Conservation (phyloP, 768 basidiomycete species). For the Chalciporus chontae region DNA sequence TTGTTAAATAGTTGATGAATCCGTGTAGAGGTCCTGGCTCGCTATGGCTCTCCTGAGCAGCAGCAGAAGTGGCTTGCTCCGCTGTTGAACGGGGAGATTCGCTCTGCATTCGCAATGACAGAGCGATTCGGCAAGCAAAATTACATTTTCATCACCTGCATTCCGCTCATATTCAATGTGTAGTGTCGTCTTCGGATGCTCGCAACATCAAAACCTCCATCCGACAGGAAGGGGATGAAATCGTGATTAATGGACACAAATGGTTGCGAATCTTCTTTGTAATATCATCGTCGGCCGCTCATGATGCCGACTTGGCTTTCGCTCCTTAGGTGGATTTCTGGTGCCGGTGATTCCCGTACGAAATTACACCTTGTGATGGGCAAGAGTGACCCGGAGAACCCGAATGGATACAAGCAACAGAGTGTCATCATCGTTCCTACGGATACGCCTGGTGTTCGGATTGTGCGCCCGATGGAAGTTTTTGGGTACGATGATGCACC, state of each 20-base stretch:
- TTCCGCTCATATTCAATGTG: slow-evolving; percentile 1
- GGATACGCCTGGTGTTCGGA: slow-evolving; percentile 78
- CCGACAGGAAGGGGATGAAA: slow-evolving; percentile 76
- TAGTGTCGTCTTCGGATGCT: slow-evolving; percentile 90
- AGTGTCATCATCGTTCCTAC: slow-evolving; percentile 95
- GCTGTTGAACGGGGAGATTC: slow-evolving; percentile 87
- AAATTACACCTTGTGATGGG: slow-evolving; percentile 92
- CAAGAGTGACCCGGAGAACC: slow-evolving; percentile 85
- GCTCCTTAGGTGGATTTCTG: slow-evolving; percentile 85
- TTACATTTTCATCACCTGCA: neutral
- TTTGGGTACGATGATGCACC: slow-evolving; percentile 95
- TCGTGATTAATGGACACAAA: slow-evolving; percentile 95
- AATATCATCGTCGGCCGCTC: slow-evolving; percentile 4
- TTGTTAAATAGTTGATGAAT: neutral
- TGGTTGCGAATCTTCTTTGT: slow-evolving; percentile 50
- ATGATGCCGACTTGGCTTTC: slow-evolving; percentile 10
- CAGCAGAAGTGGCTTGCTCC: slow-evolving; percentile 88
- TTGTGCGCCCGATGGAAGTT: slow-evolving; percentile 91
- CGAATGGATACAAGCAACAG: slow-evolving; percentile 76
- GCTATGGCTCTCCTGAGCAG: slow-evolving; percentile 89
- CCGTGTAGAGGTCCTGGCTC: slow-evolving; percentile 85
- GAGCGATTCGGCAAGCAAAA: slow-evolving; percentile 71
- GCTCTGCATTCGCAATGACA: slow-evolving; percentile 96
- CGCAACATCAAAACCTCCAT: slow-evolving; percentile 92
- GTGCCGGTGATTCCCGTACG: slow-evolving; percentile 90